Evolutionary conservation across 805 yeast species (phyloP).

Genomic region (Tetrapisispora namnaoensis): DNA sequence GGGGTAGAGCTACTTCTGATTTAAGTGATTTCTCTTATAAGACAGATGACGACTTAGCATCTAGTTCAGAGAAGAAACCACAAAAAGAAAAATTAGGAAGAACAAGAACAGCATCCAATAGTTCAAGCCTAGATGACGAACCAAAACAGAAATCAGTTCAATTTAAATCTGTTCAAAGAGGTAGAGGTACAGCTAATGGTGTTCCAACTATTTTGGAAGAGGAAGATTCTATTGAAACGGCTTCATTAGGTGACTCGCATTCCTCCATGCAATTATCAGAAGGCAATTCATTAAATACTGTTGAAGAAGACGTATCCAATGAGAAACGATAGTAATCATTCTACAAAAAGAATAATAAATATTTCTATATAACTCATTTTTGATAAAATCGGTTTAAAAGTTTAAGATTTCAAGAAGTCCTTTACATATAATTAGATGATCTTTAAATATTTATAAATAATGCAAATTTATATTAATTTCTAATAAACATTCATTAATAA

Average conservation of each 20-base stretch:
- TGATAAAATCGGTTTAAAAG: no score
- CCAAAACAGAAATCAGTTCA: conserved; percentile 21
- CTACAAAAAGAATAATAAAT: no score
- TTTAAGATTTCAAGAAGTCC: no score
- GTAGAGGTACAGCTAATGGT: conserved; percentile 22
- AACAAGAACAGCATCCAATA: conserved; percentile 10
- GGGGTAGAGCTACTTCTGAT: conserved; percentile 20
- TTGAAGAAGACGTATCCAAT: neutral
- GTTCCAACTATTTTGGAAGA: conserved; percentile 26
- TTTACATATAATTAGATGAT: neutral
- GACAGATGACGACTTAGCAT: conserved; percentile 14
- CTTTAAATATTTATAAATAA: neutral
- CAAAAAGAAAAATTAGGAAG: conserved; percentile 7
- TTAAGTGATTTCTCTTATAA: conserved; percentile 23
- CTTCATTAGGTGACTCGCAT: conserved; percentile 15
- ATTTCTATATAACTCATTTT: no score
- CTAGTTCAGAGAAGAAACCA: conserved; percentile 5
- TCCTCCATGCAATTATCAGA: conserved; percentile 8
- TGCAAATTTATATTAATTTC: neutral
- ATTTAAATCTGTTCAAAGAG: conserved; percentile 23
- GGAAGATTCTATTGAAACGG: conserved; percentile 17
- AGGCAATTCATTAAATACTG: neutral
- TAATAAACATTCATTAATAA: neutral
- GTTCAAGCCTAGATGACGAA: conserved; percentile 10
- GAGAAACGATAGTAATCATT: neutral